A percentile compares a stretch with the other conserved stretches of the same genome.
phyloP scores from a whole-genome alignment of 108 stramenopile species.

The Aurantiochytrium sp. region DNA sequence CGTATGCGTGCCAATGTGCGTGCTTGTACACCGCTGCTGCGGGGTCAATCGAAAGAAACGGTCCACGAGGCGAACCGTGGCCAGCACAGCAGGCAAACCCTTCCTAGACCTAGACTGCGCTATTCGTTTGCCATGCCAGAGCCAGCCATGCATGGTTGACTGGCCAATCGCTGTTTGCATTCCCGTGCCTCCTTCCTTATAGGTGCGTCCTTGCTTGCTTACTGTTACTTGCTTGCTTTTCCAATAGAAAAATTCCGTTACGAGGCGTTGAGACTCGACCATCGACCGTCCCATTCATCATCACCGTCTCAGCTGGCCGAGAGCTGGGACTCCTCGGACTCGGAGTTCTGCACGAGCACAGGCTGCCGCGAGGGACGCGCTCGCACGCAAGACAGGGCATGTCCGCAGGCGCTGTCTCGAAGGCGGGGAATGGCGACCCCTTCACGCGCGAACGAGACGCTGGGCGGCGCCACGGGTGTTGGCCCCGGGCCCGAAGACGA shows the following conservation, averaged over 20 bases:
- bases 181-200: background rate
- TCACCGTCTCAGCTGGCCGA: too few species aligned
- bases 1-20: too few species aligned
- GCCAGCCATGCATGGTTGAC: background rate
- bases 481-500: background rate
- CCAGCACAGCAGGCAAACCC: too few species aligned
- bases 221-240: background rate
- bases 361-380: too few species aligned
- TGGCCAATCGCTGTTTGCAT: background rate
- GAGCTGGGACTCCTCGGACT: too few species aligned
- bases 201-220: background rate
- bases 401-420: background rate
- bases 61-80: too few species aligned
- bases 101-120: too few species aligned
- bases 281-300: background rate
- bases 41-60: too few species aligned
- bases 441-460: background rate
- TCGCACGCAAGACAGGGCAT: too few species aligned
- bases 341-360: too few species aligned
- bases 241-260: background rate
- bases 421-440: background rate
- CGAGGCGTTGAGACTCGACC: background rate
- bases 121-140: too few species aligned
- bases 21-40: too few species aligned
- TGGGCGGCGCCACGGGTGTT: background rate